A percentile compares a stretch with the other conserved stretches of the same genome.
Evolutionary conservation across 345 rosid species (phyloP).

Genomic region (Euphorbia tirucalli): DNA sequence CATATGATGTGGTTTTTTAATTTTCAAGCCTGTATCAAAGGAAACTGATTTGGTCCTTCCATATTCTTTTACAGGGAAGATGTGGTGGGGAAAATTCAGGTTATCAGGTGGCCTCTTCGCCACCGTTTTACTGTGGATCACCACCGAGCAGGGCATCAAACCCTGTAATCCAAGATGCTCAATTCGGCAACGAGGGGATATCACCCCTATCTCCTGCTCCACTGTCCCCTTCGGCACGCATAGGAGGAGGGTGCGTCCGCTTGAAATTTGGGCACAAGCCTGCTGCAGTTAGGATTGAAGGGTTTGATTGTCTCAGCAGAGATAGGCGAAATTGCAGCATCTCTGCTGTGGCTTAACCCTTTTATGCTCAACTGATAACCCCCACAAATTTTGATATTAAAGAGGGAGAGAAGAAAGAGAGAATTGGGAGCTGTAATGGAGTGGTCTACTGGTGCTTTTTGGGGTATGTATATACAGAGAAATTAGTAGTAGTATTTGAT

Average conservation of each 20-base stretch:
- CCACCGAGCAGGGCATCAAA: slow-evolving; percentile 70
- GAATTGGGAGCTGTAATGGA: slow-evolving; percentile 14
- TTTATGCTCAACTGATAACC: neutral
- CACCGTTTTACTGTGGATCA: slow-evolving; percentile 69
- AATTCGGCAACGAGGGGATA: slow-evolving; percentile 46
- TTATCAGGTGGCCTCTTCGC: slow-evolving; percentile 45
- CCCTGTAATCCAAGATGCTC: slow-evolving; percentile 65
- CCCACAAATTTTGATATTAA: slow-evolving; percentile 17
- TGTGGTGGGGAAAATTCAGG: slow-evolving; percentile 28
- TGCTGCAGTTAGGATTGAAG: slow-evolving; percentile 75
- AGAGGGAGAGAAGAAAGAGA: neutral
- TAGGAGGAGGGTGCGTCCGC: slow-evolving; percentile 56
- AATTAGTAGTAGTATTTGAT: neutral
- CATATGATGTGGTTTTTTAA: too few species aligned
- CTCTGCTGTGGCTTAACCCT: slow-evolving; percentile 60
- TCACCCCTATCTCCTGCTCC: slow-evolving; percentile 24
- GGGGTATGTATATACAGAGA: slow-evolving; percentile 24
- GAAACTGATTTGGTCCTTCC: neutral
- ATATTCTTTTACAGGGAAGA: slow-evolving; percentile 40
- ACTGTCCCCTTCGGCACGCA: slow-evolving; percentile 31
- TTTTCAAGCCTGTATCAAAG: neutral
- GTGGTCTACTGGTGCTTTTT: slow-evolving; percentile 2
- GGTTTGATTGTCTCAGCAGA: slow-evolving; percentile 65
- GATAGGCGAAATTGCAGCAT: slow-evolving; percentile 61
- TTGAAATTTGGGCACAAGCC: slow-evolving; percentile 55